Base-by-base conservation (phyloP, 768 basidiomycete species). In the Ramaria sp. region DNA sequence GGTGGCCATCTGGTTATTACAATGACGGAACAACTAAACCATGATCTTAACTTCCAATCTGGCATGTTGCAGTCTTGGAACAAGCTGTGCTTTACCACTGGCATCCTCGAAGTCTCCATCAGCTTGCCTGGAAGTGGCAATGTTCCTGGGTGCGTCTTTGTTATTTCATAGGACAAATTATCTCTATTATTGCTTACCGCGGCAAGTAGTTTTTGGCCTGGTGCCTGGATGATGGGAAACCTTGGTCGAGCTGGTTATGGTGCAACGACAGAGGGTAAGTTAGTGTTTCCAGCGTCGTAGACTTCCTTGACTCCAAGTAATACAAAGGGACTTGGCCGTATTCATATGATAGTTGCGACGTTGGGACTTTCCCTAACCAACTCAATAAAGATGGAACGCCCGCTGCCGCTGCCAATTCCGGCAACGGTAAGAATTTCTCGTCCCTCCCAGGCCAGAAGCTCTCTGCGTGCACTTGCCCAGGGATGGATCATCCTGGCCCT, bases 31-130 rank as follows among this genome's bases (percentile, higher is more conserved):
- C 70, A 75, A 58, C 71, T 67, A 18, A 84, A 73, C 56, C 84
- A 96, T 63, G 77, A 88, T 60, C 74, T 98, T 56, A 88, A 93
- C 66, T 98, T 88, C 66, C 65, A 68, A 69, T 36, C 56, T 78
- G 81, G 79, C 34, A 84, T 85, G 83, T 50, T 93, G 12, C 82
- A 85, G 60, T 78, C 82, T 8, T 96, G 94, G 93, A 95, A 96
- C 69, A 90, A 96, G 69, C 68, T 96, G 52, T 98, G 94, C 70
- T 96, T 93, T 69, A 94, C 83, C 16, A 91, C 90, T 0, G 92
- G 90, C 1, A 92, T 93, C 64, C 72, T 97, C 53, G 96, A 96
- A 69, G 79, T 85, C 2, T 77, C 74, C 13, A 61, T 90, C 16
- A 88, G 85, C 63, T 65, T 90, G 60, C 88, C 89, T 18, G 89